phyloP scores from a whole-genome alignment of 2,329 filamentous ascomycete species.

The Gremmenia infestans region DNA sequence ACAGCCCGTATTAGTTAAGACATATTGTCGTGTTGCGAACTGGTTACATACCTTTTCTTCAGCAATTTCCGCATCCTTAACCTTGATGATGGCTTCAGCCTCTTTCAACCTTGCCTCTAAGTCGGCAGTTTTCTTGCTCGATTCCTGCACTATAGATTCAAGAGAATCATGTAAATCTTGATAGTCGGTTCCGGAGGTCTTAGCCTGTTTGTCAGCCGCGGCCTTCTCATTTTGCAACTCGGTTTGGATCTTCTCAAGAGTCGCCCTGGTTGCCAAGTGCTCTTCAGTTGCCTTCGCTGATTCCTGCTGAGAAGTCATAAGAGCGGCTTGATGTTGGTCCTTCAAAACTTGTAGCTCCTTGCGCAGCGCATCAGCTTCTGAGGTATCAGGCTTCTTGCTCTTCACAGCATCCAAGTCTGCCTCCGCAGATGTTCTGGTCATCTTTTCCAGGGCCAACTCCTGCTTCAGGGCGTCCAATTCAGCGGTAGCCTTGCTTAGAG shows the following conservation, averaged over 20 bases:
- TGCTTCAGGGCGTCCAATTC: constrained; percentile 21
- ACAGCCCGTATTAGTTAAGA: constrained; percentile 1
- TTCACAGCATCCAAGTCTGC: constrained; percentile 50
- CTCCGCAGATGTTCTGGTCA: constrained; percentile 34
- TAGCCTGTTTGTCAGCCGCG: constrained; percentile 46
- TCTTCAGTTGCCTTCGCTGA: constrained; percentile 34
- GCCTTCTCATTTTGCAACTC: constrained; percentile 49
- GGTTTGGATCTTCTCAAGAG: constrained; percentile 43
- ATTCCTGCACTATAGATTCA: constrained; percentile 55
- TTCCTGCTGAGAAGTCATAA: constrained; percentile 33
- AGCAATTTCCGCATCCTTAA: constrained; percentile 59
- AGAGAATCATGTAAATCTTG: constrained; percentile 59
- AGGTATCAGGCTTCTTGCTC: constrained; percentile 52
- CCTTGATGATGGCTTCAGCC: constrained; percentile 33
- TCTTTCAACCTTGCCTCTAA: constrained; percentile 40
- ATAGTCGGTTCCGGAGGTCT: constrained; percentile 47
- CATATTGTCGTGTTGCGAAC: background rate
- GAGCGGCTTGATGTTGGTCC: constrained; percentile 41
- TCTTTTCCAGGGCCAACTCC: background rate
- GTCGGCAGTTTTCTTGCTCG: constrained; percentile 33
- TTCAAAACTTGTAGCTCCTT: constrained; percentile 46
- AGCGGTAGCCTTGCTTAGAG: constrained; percentile 17
- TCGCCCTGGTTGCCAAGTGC: constrained; percentile 32
- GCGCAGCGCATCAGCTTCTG: constrained; percentile 49
- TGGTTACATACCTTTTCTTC: constrained; percentile 48